These are phyloP conservation scores for Colletotrichum aenigma DNA, from an alignment of 2,329 filamentous ascomycete species.

Conservation along the genomic window DNA sequence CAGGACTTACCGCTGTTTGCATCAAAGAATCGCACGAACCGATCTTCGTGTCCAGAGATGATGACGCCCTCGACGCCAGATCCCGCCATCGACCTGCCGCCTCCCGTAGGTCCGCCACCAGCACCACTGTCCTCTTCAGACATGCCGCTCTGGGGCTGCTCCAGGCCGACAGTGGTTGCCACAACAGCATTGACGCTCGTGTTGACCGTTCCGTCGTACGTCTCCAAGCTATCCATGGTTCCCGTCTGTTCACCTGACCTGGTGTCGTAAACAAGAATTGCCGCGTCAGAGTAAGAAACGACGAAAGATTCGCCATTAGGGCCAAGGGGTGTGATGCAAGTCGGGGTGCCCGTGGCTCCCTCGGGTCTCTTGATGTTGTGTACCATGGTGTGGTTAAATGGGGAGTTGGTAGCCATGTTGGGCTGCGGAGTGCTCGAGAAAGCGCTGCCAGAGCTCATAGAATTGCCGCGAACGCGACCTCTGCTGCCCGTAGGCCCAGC, in stretches of 20 bases:
- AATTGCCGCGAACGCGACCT: slow-evolving; percentile 85
- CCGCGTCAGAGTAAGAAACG: slow-evolving; percentile 89
- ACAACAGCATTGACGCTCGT: slow-evolving; percentile 92
- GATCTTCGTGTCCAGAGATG: slow-evolving; percentile 95
- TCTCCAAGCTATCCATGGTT: slow-evolving; percentile 91
- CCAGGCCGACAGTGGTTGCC: slow-evolving; percentile 82
- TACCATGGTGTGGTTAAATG: slow-evolving; percentile 86
- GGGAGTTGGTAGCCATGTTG: slow-evolving; percentile 81
- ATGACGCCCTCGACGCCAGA: slow-evolving; percentile 90
- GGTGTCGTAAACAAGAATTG: slow-evolving; percentile 91
- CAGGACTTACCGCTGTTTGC: slow-evolving; percentile 88
- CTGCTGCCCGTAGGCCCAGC: slow-evolving; percentile 63
- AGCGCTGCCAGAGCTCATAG: slow-evolving; percentile 91
- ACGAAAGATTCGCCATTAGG: slow-evolving; percentile 86
- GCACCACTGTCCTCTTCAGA: slow-evolving; percentile 73
- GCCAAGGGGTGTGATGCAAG: slow-evolving; percentile 90
- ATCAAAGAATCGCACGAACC: slow-evolving; percentile 96
- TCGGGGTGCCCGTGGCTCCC: slow-evolving; percentile 74
- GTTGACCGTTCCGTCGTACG: slow-evolving; percentile 80
- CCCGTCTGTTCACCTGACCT: slow-evolving; percentile 89
- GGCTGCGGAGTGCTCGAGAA: slow-evolving; percentile 92
- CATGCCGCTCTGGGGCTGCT: slow-evolving; percentile 68
- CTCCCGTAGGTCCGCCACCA: slow-evolving; percentile 80
- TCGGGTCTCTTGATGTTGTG: slow-evolving; percentile 81
- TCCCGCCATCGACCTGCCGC: slow-evolving; percentile 66